Evolutionary conservation across 495 filamentous ascomycete species (phyloP).

Genomic region (Penicillium argentinense): DNA sequence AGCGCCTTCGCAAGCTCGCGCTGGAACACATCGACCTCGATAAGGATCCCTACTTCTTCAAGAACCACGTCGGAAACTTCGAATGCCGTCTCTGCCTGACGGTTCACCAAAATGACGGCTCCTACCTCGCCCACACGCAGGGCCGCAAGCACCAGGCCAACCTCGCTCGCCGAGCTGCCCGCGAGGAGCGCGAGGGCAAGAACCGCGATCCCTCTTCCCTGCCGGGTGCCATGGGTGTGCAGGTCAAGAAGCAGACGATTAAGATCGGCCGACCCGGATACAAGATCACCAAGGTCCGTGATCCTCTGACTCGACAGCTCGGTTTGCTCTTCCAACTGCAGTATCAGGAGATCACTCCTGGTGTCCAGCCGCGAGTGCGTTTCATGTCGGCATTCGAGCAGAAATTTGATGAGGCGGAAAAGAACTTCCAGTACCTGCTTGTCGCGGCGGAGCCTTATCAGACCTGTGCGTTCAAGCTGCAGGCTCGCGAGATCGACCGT

Average conservation of each 20-base stretch:
- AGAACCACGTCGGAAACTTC: conserved; percentile 97
- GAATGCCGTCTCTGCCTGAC: conserved; percentile 97
- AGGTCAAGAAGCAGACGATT: conserved; percentile 83
- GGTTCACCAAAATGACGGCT: conserved; percentile 99
- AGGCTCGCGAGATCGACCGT: conserved; percentile 90
- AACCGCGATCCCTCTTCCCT: conserved; percentile 67
- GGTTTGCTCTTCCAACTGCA: conserved; percentile 93
- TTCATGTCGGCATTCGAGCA: conserved; percentile 99
- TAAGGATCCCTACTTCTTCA: conserved; percentile 99
- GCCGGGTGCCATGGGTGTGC: conserved; percentile 75
- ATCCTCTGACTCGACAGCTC: conserved; percentile 85
- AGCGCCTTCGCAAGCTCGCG: conserved; percentile 95
- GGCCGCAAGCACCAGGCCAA: conserved; percentile 99
- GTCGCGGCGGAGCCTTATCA: conserved; percentile 98
- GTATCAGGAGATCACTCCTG: conserved; percentile 85
- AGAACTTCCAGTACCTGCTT: conserved; percentile 89
- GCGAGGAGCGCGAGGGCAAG: conserved; percentile 85
- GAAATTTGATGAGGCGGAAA: conserved; percentile 92
- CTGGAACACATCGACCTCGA: conserved; percentile 99
- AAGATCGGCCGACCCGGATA: conserved; percentile 98
- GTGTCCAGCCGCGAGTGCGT: conserved; percentile 75
- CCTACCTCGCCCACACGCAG: conserved; percentile 98
- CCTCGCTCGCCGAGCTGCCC: conserved; percentile 90
- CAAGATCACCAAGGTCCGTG: conserved; percentile 93
- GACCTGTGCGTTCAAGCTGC: conserved; percentile 94